Evolutionary conservation across 345 rosid species (phyloP).

Genomic region (Aegle marmelos): DNA sequence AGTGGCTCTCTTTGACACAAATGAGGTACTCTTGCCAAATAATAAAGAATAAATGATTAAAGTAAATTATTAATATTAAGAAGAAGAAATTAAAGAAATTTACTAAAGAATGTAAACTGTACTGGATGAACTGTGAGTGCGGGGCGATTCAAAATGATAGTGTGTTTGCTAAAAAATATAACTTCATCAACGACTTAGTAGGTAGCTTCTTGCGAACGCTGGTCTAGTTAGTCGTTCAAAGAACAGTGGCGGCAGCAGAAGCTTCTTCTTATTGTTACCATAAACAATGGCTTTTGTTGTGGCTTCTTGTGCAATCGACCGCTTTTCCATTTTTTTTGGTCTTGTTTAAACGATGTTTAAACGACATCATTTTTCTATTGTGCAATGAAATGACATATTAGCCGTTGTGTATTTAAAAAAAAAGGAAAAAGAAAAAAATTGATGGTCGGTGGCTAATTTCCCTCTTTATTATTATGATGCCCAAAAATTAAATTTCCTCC

Average conservation of each 20-base stretch:
- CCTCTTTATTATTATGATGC: too few species aligned
- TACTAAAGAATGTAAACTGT: not conserved
- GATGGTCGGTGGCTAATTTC: too few species aligned
- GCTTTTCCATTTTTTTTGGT: too few species aligned
- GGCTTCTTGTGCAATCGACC: too few species aligned
- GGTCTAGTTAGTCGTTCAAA: constrained; percentile 31
- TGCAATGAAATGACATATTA: too few species aligned
- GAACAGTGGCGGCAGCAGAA: not conserved
- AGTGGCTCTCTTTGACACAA: constrained; percentile 66
- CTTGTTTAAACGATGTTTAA: too few species aligned
- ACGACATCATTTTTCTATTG: too few species aligned
- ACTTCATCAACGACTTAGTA: constrained; percentile 76
- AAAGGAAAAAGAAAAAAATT: too few species aligned
- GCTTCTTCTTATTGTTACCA: not conserved
- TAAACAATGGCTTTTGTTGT: too few species aligned
- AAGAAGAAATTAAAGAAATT: not conserved
- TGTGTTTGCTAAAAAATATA: constrained; percentile 85
- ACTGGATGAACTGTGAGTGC: constrained; percentile 86
- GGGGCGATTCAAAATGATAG: constrained; percentile 83
- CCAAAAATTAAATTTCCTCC: too few species aligned
- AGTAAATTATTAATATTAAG: not conserved
- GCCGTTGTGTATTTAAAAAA: too few species aligned
- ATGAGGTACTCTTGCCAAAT: constrained; percentile 68
- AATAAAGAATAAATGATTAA: not conserved
- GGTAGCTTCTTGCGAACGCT: constrained; percentile 78